phyloP scores from a whole-genome alignment of 2,329 filamentous ascomycete species.

The Colletotrichum orchidophilum region DNA sequence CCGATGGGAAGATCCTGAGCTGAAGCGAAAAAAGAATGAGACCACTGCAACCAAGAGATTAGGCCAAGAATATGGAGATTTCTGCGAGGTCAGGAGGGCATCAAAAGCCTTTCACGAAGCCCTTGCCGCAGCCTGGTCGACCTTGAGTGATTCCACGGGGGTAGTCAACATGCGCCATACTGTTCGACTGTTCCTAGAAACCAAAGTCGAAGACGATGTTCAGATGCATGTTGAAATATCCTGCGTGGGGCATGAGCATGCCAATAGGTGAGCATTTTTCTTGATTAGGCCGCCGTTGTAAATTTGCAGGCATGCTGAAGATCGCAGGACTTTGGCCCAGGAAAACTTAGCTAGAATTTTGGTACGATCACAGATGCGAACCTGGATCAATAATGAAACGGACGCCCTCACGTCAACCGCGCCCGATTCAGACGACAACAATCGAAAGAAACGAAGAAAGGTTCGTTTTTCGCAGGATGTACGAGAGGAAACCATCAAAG shows the following conservation, averaged over 20 bases:
- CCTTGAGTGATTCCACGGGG: background rate
- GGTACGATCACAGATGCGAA: background rate
- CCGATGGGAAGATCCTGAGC: background rate
- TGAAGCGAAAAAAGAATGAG: background rate
- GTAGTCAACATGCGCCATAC: background rate
- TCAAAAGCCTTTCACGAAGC: conserved; percentile 14
- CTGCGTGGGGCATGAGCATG: background rate
- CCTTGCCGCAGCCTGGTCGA: conserved; percentile 2
- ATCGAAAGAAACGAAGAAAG: background rate
- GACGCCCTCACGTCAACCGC: background rate
- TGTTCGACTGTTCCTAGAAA: conserved; percentile 13
- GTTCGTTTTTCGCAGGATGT: background rate
- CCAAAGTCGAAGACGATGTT: background rate
- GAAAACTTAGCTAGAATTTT: background rate
- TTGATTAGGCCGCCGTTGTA: rapidly evolving
- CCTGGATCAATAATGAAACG: background rate
- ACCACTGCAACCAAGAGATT: background rate
- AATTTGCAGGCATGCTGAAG: background rate
- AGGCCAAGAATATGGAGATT: background rate
- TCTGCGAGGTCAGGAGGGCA: background rate
- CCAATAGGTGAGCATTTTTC: background rate
- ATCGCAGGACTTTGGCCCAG: background rate
- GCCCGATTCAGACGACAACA: background rate
- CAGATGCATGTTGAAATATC: conserved; percentile 21
- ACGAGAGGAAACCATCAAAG: background rate